Evolutionary conservation across 1,284 basidiomycete genomes (phyloP), one percentile per base, ranked within the genome.

Genomic region (Apiotrichum sp.): DNA sequence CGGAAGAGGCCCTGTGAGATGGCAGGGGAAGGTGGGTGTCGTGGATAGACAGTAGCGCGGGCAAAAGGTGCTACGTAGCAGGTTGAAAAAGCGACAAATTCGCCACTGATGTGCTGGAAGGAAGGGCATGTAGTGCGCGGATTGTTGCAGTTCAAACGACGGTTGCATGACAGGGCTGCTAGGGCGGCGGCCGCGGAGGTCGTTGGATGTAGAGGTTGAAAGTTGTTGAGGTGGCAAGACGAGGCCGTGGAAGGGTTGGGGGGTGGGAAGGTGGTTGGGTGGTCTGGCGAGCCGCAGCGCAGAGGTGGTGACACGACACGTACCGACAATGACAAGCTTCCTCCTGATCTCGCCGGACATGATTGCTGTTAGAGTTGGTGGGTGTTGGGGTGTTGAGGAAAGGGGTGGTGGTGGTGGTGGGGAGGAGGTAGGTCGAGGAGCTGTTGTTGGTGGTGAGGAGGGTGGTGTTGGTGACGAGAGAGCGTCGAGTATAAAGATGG

Each of bases 261-360:
- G n/a, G 10, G 49, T 35, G 45, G 51, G 40, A 31, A 29, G n/a
- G n/a, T n/a, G n/a, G n/a, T n/a, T n/a, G n/a, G 47, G 42, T n/a
- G 41, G 41, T 13, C 14, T 14, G 29, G 35, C n/a, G 41, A 16
- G 41, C 4, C 5, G 16, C n/a, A 22, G 41, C 5, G n/a, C n/a
- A n/a, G 41, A 5, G 41, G 3, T 9, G 41, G 34, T 16, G 11
- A 13, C 6, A 3, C 47, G 22, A 7, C 34, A 74, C 74, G 64
- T 50, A 73, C 76, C 76, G 58, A 77, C 76, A 56, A 77, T 78
- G 56, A 78, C 76, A 59, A 77, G 68, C 63, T 77, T 77, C 54
- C 76, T 67, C 62, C 75, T 74, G 65, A 76, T 77, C 62, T 77
- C 75, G 48, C 69, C 70, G 45, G 72, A 70, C 72, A 74, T 74